phyloP scores from a whole-genome alignment of 306 rosid genomes.

The Cucumis cinereus region DNA sequence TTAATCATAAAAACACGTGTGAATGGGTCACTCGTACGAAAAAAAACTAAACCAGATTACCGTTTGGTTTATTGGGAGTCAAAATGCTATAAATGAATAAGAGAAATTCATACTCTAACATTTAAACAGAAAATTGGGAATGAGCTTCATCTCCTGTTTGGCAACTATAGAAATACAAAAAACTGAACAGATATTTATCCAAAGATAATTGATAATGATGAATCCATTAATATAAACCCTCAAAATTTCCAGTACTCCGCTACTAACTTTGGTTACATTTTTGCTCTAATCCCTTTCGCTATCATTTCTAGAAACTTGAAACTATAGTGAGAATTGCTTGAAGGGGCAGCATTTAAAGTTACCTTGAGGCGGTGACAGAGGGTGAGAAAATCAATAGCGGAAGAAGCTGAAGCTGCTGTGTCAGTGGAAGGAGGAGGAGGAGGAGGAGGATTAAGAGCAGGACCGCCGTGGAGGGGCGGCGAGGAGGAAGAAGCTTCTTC shows the following conservation, averaged over 20 bases:
- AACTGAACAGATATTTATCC: neutral
- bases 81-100: neutral
- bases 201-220: neutral
- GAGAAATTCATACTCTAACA: neutral
- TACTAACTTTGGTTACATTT: neutral
- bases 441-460: conserved; percentile 16
- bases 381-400: conserved; percentile 69
- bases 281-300: neutral
- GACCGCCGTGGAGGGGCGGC: conserved; percentile 15
- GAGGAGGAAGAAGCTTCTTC: conserved; percentile 25
- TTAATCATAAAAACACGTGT: too few species aligned
- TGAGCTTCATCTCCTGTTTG: neutral
- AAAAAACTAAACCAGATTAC: neutral
- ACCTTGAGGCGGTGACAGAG: conserved; percentile 83
- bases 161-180: neutral
- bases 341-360: neutral
- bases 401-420: conserved; percentile 25
- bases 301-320: neutral
- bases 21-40: too few species aligned
- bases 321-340: neutral
- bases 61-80: neutral
- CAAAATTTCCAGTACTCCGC: neutral
- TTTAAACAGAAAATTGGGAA: neutral
- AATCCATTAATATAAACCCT: neutral
- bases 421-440: conserved; percentile 20